A percentile compares a stretch with the other conserved stretches of the same genome.
phyloP scores from a whole-genome alignment of 257 asterid species.

The Cruciata laevipes region DNA sequence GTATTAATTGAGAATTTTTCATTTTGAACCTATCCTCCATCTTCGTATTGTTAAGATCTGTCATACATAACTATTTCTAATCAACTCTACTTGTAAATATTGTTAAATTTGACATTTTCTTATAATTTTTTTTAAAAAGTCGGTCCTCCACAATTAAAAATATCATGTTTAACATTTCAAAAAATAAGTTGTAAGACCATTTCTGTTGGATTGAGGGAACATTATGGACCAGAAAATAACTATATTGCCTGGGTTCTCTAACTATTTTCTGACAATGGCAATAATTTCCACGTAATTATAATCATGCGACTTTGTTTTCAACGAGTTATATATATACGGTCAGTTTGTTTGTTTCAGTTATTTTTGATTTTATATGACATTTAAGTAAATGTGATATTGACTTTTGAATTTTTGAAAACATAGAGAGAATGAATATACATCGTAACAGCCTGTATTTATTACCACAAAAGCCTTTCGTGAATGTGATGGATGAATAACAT shows the following conservation, averaged over 20 bases:
- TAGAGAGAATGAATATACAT: background rate
- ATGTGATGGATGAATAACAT: conserved; percentile 11
- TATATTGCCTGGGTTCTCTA: background rate
- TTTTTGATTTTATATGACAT: background rate
- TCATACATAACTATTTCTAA: too few species aligned
- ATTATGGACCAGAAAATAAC: background rate
- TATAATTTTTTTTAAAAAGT: too few species aligned
- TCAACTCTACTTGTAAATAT: too few species aligned
- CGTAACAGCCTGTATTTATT: conserved; percentile 10
- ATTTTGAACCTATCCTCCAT: too few species aligned
- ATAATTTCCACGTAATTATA: background rate
- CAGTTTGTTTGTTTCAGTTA: background rate
- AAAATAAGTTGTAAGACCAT: too few species aligned
- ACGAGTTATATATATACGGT: background rate
- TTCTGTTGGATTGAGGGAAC: background rate
- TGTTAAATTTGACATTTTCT: too few species aligned
- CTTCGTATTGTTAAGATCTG: too few species aligned
- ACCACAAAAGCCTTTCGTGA: conserved; percentile 4
- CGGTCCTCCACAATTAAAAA: too few species aligned
- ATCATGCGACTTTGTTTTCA: background rate
- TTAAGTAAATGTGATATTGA: conserved; percentile 4
- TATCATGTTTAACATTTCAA: background rate
- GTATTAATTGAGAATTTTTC: too few species aligned
- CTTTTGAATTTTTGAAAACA: background rate
- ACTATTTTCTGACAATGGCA: background rate